These are phyloP conservation scores for Pterocarpus santalinus DNA, from an alignment of 306 rosid species.

Conservation along the genomic window DNA sequence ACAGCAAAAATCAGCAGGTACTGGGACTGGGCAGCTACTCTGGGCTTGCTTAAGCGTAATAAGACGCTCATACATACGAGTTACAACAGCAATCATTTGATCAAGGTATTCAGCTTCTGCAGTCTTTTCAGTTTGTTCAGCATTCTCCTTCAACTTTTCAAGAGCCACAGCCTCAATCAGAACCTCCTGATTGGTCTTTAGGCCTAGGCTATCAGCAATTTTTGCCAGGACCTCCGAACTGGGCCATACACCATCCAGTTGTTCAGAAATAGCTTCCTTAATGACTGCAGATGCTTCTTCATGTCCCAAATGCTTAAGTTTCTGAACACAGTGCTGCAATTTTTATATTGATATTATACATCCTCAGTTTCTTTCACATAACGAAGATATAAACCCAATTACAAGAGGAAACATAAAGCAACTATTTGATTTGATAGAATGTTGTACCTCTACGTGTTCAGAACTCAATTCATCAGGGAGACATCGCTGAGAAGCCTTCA, in stretches of 20 bases:
- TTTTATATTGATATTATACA: constrained; percentile 49
- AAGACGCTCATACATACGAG: constrained; percentile 71
- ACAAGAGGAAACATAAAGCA: constrained; percentile 14
- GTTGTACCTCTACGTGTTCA: constrained; percentile 68
- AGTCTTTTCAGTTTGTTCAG: constrained; percentile 75
- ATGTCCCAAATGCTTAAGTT: constrained; percentile 72
- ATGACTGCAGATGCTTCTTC: constrained; percentile 63
- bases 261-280: constrained; percentile 70
- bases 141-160: constrained; percentile 85
- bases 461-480: constrained; percentile 70
- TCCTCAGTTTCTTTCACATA: constrained; percentile 22
- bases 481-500: constrained; percentile 62
- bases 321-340: constrained; percentile 76
- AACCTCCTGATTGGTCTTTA: constrained; percentile 79
- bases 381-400: constrained; percentile 33
- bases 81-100: constrained; percentile 70
- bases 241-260: constrained; percentile 67
- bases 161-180: constrained; percentile 93
- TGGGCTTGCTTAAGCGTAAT: constrained; percentile 69
- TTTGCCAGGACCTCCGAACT: constrained; percentile 70
- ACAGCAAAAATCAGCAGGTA: constrained; percentile 95
- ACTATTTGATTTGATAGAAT: constrained; percentile 32
- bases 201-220: constrained; percentile 72
- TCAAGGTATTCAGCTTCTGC: constrained; percentile 85
- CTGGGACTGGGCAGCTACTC: constrained; percentile 76